These are phyloP conservation scores for Sphaerulina populicola DNA, from an alignment of 2,329 filamentous ascomycete species.

Conservation along the genomic window DNA sequence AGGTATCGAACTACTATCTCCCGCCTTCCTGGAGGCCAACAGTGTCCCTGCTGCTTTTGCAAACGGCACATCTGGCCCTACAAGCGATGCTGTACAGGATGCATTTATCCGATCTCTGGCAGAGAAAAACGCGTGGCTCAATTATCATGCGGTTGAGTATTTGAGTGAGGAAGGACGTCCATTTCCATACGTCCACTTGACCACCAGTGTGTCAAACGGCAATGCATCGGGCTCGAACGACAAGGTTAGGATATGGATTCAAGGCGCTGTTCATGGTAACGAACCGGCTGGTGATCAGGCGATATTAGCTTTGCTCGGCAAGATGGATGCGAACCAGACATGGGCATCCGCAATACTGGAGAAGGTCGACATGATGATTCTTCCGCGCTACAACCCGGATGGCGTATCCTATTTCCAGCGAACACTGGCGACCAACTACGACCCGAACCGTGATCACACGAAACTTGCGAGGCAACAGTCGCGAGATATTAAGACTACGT, in stretches of 20 bases:
- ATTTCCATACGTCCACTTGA: slow-evolving; percentile 30
- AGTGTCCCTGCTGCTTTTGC: slow-evolving; percentile 28
- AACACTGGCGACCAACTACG: slow-evolving; percentile 32
- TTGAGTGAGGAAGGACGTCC: slow-evolving; percentile 31
- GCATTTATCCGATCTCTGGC: slow-evolving; percentile 28
- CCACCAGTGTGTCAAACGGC: slow-evolving; percentile 8
- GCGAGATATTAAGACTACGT: slow-evolving; percentile 31
- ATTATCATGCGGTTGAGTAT: slow-evolving; percentile 26
- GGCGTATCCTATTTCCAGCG: slow-evolving; percentile 34
- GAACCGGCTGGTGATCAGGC: slow-evolving; percentile 35
- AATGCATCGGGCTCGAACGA: slow-evolving; percentile 13
- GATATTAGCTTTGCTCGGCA: slow-evolving; percentile 31
- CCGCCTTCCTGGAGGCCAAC: slow-evolving; percentile 28
- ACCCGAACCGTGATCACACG: slow-evolving; percentile 34
- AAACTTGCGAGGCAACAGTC: slow-evolving; percentile 34
- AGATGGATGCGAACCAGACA: slow-evolving; percentile 29
- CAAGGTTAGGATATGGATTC: slow-evolving; percentile 35
- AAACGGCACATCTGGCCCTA: slow-evolving; percentile 31
- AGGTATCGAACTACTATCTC: slow-evolving; percentile 28
- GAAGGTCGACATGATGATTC: slow-evolving; percentile 31
- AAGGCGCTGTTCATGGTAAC: slow-evolving; percentile 34
- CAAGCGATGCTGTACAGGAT: slow-evolving; percentile 24
- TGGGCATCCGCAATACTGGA: slow-evolving; percentile 31
- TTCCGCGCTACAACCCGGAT: slow-evolving; percentile 35
- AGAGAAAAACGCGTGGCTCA: slow-evolving; percentile 31